A percentile compares a stretch with the other conserved stretches of the same genome.
Conservation (phyloP, 2,329 filamentous ascomycete genomes). For the Coccinonectria pachysandricola region DNA sequence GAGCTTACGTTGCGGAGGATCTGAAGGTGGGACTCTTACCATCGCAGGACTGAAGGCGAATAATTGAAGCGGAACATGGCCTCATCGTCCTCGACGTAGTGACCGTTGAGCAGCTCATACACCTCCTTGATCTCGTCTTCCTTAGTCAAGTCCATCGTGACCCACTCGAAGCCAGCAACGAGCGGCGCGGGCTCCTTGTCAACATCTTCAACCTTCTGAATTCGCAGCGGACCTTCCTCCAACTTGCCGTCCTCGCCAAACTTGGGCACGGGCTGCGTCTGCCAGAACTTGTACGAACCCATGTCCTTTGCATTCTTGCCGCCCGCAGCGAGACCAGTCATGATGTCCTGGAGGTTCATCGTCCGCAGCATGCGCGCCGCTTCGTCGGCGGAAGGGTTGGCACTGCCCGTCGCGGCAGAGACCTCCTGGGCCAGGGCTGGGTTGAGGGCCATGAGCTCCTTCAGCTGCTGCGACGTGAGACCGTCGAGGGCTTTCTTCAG, state of each 20-base stretch:
- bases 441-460: constrained; percentile 61
- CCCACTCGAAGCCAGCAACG: constrained; percentile 85
- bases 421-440: constrained; percentile 58
- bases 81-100: constrained; percentile 96
- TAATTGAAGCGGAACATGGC: constrained; percentile 98
- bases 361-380: constrained; percentile 47
- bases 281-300: constrained; percentile 97
- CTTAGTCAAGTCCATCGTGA: constrained; percentile 74
- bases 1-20: no score
- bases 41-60: constrained; percentile 77
- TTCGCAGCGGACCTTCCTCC: constrained; percentile 74
- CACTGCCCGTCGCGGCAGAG: constrained; percentile 24
- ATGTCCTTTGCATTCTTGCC: constrained; percentile 93
- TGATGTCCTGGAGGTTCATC: constrained; percentile 58
- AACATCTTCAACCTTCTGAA: constrained; percentile 68
- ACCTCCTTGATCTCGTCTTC: constrained; percentile 77
- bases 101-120: constrained; percentile 79
- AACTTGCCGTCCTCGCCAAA: constrained; percentile 54
- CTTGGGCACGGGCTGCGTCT: constrained; percentile 86
- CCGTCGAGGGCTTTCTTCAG: constrained; percentile 42
- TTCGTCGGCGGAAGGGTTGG: constrained; percentile 28
- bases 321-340: constrained; percentile 63
- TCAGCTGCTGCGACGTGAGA: constrained; percentile 46
- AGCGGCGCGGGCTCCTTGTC: constrained; percentile 66
- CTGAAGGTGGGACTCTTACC: constrained; percentile 46